Base-by-base conservation (phyloP, 1,139 yeast genomes). In the Saccharomyces hybrid region DNA sequence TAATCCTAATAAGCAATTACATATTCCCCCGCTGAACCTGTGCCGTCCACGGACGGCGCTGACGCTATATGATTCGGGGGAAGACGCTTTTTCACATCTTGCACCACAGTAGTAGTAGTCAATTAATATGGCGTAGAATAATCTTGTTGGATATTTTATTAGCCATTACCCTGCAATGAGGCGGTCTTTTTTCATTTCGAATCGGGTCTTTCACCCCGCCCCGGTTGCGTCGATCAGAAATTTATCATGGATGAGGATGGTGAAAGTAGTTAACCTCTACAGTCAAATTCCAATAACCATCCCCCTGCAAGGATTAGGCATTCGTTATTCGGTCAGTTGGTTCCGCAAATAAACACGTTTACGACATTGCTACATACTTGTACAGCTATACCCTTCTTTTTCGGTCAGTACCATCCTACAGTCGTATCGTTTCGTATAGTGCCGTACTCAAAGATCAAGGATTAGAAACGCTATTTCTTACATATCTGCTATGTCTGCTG, bases 401-500 rank as follows among this genome's bases (percentile, higher is more conserved):
- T 38, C 13, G 13, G 34, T 34, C 11, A 14, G 11, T 14, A 8
- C 42, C 25, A 38, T 16, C 16, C 8, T 14, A 14, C 11, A 14
- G 11, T 14, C 23, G 42, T 38, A 38, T 38, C 42, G 42, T 38
- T 38, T 38, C 42, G 42, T 38, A 38, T 38, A 38, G 42, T 38
- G 42, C 42, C 42, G 42, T 38, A 38, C 42, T 38, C 42, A 38
- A 38, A 16, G 42, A 38, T 16, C 23, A n/a, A 34, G 23, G 27
- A 27, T 26, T 30, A 20, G 16, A 27, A 32, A 49, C 27, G 23
- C 26, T 20, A 20, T 4, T 38, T 25, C n/a, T 23, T 34, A 14
- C 13, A 20, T 7, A 14, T 34, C 28, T 38, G 44, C 41, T 14
- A 25, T 50, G 47, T 50, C 51, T 25, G 60, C 61, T 64, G 62